A percentile compares a stretch with the other conserved stretches of the same genome.
phyloP scores from a whole-genome alignment of 495 filamentous ascomycete species.

The Neurospora sp. region DNA sequence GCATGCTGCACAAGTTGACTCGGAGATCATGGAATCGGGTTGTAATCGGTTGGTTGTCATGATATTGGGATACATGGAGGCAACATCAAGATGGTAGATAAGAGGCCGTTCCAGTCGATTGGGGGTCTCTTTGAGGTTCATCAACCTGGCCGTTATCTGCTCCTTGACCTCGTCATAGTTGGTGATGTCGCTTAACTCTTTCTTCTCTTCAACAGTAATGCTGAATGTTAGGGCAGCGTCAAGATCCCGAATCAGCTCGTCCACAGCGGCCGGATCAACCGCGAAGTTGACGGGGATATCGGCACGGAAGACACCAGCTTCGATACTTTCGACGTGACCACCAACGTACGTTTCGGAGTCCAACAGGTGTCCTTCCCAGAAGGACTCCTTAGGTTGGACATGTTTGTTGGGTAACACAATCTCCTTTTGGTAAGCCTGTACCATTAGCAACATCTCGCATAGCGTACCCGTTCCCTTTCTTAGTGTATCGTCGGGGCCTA shows the following conservation, averaged over 20 bases:
- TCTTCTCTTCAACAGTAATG: slow-evolving; percentile 90
- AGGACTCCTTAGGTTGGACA: slow-evolving; percentile 77
- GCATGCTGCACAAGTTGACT: slow-evolving; percentile 92
- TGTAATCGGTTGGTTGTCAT: slow-evolving; percentile 99
- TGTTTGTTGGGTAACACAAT: slow-evolving; percentile 98
- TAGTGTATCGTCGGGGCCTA: slow-evolving; percentile 85
- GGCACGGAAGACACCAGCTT: slow-evolving; percentile 91
- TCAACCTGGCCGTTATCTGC: slow-evolving; percentile 65
- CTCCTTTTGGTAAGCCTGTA: slow-evolving; percentile 84
- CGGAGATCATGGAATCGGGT: slow-evolving; percentile 94
- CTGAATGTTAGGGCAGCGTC: slow-evolving; percentile 88
- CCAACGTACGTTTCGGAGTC: slow-evolving; percentile 98
- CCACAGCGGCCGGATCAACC: slow-evolving; percentile 75
- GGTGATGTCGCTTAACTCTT: slow-evolving; percentile 76
- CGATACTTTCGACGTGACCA: slow-evolving; percentile 98
- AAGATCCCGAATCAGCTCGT: slow-evolving; percentile 77
- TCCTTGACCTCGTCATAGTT: slow-evolving; percentile 91
- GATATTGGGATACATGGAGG: slow-evolving; percentile 99
- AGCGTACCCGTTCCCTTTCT: slow-evolving; percentile 95
- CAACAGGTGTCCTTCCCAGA: slow-evolving; percentile 92
- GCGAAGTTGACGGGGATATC: slow-evolving; percentile 92
- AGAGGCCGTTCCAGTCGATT: slow-evolving; percentile 74
- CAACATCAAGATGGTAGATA: slow-evolving; percentile 97
- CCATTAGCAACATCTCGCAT: slow-evolving; percentile 98
- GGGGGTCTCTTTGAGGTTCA: slow-evolving; percentile 67